A percentile compares a stretch with the other conserved stretches of the same genome.
These are phyloP conservation scores for Aspergillus carbonarius DNA, from an alignment of 2,329 filamentous ascomycete species.

Conservation along the genomic window DNA sequence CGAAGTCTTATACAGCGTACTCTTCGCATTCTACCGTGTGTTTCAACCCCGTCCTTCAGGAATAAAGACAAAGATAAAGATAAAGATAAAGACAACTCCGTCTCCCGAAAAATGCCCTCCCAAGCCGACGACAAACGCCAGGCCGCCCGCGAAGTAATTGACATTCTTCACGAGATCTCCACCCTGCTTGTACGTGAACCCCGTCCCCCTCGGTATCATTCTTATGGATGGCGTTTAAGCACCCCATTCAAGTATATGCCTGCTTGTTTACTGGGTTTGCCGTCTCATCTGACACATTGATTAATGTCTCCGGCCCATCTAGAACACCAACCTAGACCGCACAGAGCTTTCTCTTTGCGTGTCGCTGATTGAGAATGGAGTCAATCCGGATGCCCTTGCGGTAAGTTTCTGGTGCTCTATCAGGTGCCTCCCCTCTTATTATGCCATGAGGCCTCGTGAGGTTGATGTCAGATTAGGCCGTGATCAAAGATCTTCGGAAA, in stretches of 20 bases:
- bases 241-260: not conserved
- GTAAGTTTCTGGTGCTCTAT: conserved; percentile 55
- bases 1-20: not conserved
- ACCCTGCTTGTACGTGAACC: conserved; percentile 41
- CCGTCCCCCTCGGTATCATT: not conserved
- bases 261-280: no score
- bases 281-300: not conserved
- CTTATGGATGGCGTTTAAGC: not conserved
- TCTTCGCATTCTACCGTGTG: not conserved
- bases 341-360: conserved; percentile 92
- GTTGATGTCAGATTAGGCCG: conserved; percentile 33
- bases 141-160: conserved; percentile 51
- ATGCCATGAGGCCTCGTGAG: not conserved
- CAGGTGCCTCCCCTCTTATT: not conserved
- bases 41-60: not conserved
- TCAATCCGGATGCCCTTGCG: conserved; percentile 91
- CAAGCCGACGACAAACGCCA: conserved; percentile 49
- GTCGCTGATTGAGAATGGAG: conserved; percentile 93
- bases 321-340: conserved; percentile 94
- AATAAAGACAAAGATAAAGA: no score
- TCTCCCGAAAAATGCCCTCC: conserved; percentile 39
- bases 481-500: conserved; percentile 48
- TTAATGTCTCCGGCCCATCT: not conserved
- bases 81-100: not conserved
- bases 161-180: conserved; percentile 53